Conservation (phyloP, 352 stramenopile genomes). For the Globisporangium solare region DNA sequence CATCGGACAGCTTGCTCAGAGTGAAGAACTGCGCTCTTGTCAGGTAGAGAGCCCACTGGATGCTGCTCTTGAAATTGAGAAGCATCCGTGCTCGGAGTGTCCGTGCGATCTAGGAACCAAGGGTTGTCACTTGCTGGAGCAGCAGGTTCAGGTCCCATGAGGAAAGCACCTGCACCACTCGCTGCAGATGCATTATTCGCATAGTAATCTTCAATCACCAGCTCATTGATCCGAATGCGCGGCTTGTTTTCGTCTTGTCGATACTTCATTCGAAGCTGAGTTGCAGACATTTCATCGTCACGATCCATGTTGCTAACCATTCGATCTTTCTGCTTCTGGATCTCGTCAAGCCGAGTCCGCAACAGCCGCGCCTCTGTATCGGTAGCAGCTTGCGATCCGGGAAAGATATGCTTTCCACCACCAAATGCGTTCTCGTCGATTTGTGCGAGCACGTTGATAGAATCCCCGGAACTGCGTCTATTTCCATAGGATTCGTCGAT, state of each 20-base stretch:
- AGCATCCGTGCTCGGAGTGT: not conserved
- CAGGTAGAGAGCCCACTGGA: slow-evolving; percentile 31
- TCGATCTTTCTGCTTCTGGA: slow-evolving; percentile 74
- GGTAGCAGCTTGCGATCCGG: slow-evolving; percentile 48
- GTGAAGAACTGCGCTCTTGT: slow-evolving; percentile 33
- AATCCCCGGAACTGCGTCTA: slow-evolving; percentile 2
- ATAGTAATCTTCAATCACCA: slow-evolving; percentile 88
- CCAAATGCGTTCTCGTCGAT: slow-evolving; percentile 82
- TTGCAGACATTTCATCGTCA: slow-evolving; percentile 57
- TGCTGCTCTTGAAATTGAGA: slow-evolving; percentile 13
- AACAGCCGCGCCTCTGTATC: slow-evolving; percentile 83
- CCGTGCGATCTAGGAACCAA: slow-evolving; percentile 51
- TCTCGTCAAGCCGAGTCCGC: slow-evolving; percentile 63
- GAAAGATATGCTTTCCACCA: slow-evolving; percentile 58
- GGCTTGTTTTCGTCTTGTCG: slow-evolving; percentile 36
- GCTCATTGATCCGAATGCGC: slow-evolving; percentile 71
- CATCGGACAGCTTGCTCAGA: slow-evolving; percentile 63
- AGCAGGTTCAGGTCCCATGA: slow-evolving; percentile 39
- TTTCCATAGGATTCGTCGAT: slow-evolving; percentile 13
- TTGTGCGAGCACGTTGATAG: slow-evolving; percentile 60
- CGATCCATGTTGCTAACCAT: slow-evolving; percentile 33
- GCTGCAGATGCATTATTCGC: slow-evolving; percentile 21
- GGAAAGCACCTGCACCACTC: slow-evolving; percentile 32
- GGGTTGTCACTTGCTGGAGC: slow-evolving; percentile 26
- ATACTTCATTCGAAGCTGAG: slow-evolving; percentile 49